Evolutionary conservation across 441 rosid species (phyloP).

Genomic region (Croton setiger): DNA sequence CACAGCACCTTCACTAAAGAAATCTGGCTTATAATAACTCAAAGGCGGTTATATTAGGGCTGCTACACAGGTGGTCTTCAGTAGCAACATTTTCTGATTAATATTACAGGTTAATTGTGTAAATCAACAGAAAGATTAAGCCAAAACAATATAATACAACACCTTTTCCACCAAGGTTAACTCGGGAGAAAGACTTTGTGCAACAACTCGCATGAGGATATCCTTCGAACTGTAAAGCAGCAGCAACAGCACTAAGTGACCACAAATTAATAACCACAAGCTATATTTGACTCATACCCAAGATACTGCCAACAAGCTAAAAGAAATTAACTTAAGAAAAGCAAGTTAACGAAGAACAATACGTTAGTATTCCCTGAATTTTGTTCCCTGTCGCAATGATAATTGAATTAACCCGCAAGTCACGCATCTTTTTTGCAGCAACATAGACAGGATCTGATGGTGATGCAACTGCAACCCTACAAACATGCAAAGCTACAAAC

Average conservation of each 20-base stretch:
- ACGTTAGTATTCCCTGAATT: slow-evolving; percentile 81
- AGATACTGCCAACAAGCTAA: slow-evolving; percentile 1
- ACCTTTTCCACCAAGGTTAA: slow-evolving; percentile 86
- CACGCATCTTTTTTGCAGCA: slow-evolving; percentile 87
- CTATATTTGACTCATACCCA: not conserved
- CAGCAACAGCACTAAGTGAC: slow-evolving; percentile 18
- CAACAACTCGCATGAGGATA: slow-evolving; percentile 94
- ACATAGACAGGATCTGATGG: slow-evolving; percentile 81
- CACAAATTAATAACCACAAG: not conserved
- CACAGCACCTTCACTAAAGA: too few species aligned
- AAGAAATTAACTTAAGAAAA: slow-evolving; percentile 8
- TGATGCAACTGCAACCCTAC: slow-evolving; percentile 62
- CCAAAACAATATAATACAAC: slow-evolving; percentile 7
- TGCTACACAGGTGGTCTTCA: not conserved
- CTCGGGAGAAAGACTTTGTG: slow-evolving; percentile 89
- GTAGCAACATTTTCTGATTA: not conserved
- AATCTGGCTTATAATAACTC: too few species aligned
- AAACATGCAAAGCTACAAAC: slow-evolving; percentile 19
- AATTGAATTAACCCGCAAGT: slow-evolving; percentile 70
- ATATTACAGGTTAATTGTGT: too few species aligned
- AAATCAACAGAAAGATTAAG: slow-evolving; percentile 1
- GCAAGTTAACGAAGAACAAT: slow-evolving; percentile 24
- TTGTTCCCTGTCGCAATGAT: slow-evolving; percentile 57
- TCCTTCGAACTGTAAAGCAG: slow-evolving; percentile 72
- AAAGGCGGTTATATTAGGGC: not conserved